Conservation (phyloP, 768 basidiomycete species). For the Vararia minispora region DNA sequence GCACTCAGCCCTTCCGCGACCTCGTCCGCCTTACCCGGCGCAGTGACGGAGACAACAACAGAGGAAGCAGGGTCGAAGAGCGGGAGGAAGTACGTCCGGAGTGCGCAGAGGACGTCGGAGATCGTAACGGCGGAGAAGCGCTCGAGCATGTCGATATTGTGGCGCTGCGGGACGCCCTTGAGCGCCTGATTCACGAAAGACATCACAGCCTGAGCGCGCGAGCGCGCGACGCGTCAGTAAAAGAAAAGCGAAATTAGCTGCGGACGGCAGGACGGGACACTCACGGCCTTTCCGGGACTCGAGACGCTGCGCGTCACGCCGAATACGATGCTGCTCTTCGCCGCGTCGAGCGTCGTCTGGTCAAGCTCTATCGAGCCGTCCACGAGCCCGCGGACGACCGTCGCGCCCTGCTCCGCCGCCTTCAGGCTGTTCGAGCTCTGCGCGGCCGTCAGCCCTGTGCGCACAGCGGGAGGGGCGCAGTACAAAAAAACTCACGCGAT, state of each 20-base stretch:
- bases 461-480: background rate
- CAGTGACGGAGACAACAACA: slow-evolving; percentile 71
- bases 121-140: slow-evolving; percentile 73
- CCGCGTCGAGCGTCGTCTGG: slow-evolving; percentile 73
- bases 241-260: background rate
- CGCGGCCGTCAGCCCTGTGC: slow-evolving; percentile 3
- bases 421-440: slow-evolving; percentile 73
- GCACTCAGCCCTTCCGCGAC: slow-evolving; percentile 51
- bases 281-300: slow-evolving; percentile 78
- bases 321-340: slow-evolving; percentile 88
- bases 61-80: slow-evolving; percentile 72
- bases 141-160: slow-evolving; percentile 67
- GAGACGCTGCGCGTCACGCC: slow-evolving; percentile 71
- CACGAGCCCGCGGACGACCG: slow-evolving; percentile 67
- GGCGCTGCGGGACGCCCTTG: slow-evolving; percentile 67
- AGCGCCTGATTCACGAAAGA: slow-evolving; percentile 89
- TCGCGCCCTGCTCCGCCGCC: slow-evolving; percentile 73
- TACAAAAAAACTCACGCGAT: slow-evolving; percentile 45
- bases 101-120: slow-evolving; percentile 57
- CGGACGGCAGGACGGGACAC: slow-evolving; percentile 17
- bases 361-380: slow-evolving; percentile 75
- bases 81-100: slow-evolving; percentile 71
- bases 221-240: background rate
- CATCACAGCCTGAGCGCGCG: slow-evolving; percentile 46
- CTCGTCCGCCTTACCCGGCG: slow-evolving; percentile 68